Base-by-base conservation (phyloP, 805 yeast genomes). In the Metschnikowia aberdeeniae region DNA sequence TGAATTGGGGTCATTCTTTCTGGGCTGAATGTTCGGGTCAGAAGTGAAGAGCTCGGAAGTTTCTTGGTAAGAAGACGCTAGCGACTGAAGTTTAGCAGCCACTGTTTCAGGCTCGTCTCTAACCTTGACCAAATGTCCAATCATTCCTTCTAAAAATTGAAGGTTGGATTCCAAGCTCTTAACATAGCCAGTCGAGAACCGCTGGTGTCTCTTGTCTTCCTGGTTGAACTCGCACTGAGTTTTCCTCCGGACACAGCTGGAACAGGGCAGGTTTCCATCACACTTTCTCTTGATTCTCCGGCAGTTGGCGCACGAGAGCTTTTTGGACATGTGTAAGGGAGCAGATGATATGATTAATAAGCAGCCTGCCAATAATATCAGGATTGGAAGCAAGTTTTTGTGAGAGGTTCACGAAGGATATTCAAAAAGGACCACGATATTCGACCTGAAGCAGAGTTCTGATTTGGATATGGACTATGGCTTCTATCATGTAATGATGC, bases 211-310 rank as follows among this genome's bases (percentile, higher is more conserved):
- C 11, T 49, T 36, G 35, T 54, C 57, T 28, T 45, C 44, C 33
- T 50, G 51, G 31, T 44, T 51, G 22, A 50, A 54, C 32, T 52
- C 54, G 33, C 57, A 54, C 11, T 24, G 28, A 13, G 44, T 37
- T 27, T 46, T 47, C 26, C 47, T 40, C 34, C 43, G 46, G 14
- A 42, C 34, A 26, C 57, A 54, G 36, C 46, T 52, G 34, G 47
- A 39, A 36, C 57, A 54, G 3, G 57, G 57, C 30, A 44, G 33
- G 12, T 44, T 48, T 30, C 57, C 57, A 41, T 50, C 57, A 32
- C 57, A 54, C 40, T 45, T 50, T 4, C 57, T 51, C 42, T 54
- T 54, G 45, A 47, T 47, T 28, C 46, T 52, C n/a, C 57, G 43
- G 44, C 57, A 54, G 46, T 46, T 51, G 12, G 47, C 30, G 34